Evolutionary conservation across 1,284 basidiomycete genomes (phyloP), one percentile per base, ranked within the genome.

Genomic region (Cystobasidium sp.): DNA sequence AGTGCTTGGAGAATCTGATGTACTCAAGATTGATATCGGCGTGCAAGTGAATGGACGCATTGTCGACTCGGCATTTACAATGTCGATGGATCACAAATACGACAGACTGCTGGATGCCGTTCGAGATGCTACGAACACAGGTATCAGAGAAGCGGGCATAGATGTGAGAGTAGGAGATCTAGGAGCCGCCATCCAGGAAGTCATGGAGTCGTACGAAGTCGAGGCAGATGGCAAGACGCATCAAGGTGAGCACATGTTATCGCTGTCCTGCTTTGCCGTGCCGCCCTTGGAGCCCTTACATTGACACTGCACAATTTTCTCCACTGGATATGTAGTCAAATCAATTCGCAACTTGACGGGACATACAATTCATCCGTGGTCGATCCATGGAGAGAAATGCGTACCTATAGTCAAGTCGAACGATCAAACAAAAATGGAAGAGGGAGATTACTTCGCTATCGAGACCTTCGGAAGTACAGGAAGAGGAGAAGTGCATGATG

Each of bases 391-490:
- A 43, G 85, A 84, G 70, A 99, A 99, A 84, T 92, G 91, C 0
- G 90, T 99, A 0, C 87, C 93, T 56, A 88, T 98, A 71, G 93
- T 98, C 55, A 92, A 91, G 83, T 75, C 81, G 76, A 87, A 89
- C 69, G 93, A 96, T 82, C 87, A 89, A 80, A 93, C 91, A 22
- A 97, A 93, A 84, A 99, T 99, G 97, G 97, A 99, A 82, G 97
- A 99, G 83, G 96, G 94, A 47, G 97, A 99, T 81, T 97, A 97
- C 83, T 99, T 94, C 82, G 97, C 97, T 16, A 97, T 99, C 77
- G 97, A 99, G 84, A 99, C 97, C 0, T 99, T 99, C 83, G 97
- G 97, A 24, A 92, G 91, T 31, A 99, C 96, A 0, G 97, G 97
- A n/a, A 87, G 91, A 53, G 97, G 96, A 3, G 87, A 89, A 58